Conservation (phyloP, 2,329 filamentous ascomycete genomes). For the Ceratocystis papillata region DNA sequence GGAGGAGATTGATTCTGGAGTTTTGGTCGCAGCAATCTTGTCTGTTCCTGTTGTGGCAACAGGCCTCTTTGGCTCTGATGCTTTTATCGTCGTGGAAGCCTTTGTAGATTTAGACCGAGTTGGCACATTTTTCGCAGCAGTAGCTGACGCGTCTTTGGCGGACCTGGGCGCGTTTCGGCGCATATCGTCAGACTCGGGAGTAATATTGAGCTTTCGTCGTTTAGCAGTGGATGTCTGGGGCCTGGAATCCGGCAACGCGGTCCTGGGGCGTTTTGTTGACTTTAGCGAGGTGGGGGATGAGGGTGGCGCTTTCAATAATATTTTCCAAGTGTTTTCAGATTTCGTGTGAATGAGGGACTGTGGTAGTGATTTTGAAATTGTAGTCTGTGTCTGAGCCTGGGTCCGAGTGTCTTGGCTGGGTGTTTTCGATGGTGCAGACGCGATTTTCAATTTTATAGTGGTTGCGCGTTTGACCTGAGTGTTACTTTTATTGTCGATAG, state of each 20-base stretch:
- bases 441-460: neutral
- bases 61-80: neutral
- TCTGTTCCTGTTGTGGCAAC: neutral
- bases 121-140: constrained; percentile 55
- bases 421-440: neutral
- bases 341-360: constrained; percentile 1
- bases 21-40: neutral
- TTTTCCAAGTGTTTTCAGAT: constrained; percentile 17
- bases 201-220: constrained; percentile 16
- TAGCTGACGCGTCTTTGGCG: constrained; percentile 49
- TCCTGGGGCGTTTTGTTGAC: constrained; percentile 19
- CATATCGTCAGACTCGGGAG: constrained; percentile 5
- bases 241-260: constrained; percentile 16
- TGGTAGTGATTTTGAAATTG: neutral
- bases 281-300: neutral
- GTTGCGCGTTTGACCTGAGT: constrained; percentile 1
- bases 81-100: neutral
- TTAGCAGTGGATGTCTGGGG: constrained; percentile 9
- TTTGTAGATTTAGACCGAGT: constrained; percentile 32
- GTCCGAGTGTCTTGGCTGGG: neutral
- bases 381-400: constrained; percentile 1
- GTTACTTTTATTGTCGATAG: neutral
- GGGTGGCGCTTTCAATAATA: constrained; percentile 13
- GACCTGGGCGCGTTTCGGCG: constrained; percentile 28
- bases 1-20: neutral